Percentiles rank a stretch among this genome's conserved stretches.
These are phyloP conservation scores for Hagleromyces aurorensis DNA, from an alignment of 805 yeast genomes.

Conservation along the genomic window DNA sequence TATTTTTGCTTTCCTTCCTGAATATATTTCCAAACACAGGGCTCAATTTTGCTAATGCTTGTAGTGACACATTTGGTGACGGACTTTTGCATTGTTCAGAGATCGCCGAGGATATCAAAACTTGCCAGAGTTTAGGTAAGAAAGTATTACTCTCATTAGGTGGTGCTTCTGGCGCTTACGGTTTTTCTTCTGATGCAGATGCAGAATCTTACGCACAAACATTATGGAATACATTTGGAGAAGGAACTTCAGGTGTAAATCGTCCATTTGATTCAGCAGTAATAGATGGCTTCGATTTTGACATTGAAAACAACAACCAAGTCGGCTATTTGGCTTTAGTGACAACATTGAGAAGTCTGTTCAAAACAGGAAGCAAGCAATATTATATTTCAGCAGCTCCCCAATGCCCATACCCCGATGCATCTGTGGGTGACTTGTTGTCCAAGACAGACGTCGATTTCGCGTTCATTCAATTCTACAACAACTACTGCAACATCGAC, in stretches of 20 bases:
- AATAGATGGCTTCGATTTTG: slow-evolving; percentile 91
- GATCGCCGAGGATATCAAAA: slow-evolving; percentile 59
- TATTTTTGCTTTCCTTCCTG: slow-evolving; percentile 65
- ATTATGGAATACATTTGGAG: slow-evolving; percentile 57
- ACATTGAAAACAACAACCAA: slow-evolving; percentile 59
- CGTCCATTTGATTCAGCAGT: slow-evolving; percentile 66
- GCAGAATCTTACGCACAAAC: slow-evolving; percentile 56
- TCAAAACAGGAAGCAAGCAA: slow-evolving; percentile 45
- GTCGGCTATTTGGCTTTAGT: slow-evolving; percentile 65
- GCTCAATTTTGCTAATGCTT: slow-evolving; percentile 52
- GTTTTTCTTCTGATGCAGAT: slow-evolving; percentile 74
- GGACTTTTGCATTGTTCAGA: slow-evolving; percentile 40
- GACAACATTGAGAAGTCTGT: slow-evolving; percentile 42
- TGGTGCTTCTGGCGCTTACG: slow-evolving; percentile 77
- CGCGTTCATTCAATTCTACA: slow-evolving; percentile 83
- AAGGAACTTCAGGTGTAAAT: slow-evolving; percentile 46
- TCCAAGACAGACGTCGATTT: slow-evolving; percentile 61
- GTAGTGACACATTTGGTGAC: slow-evolving; percentile 33
- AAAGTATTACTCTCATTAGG: slow-evolving; percentile 66
- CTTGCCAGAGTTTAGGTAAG: slow-evolving; percentile 75
- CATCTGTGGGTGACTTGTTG: slow-evolving; percentile 50
- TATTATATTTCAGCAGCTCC: slow-evolving; percentile 87
- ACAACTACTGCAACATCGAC: slow-evolving; percentile 63
- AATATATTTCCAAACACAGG: slow-evolving; percentile 47
- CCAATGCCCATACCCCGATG: slow-evolving; percentile 86